phyloP scores from a whole-genome alignment of 345 rosid species.

The Citrus sp. region DNA sequence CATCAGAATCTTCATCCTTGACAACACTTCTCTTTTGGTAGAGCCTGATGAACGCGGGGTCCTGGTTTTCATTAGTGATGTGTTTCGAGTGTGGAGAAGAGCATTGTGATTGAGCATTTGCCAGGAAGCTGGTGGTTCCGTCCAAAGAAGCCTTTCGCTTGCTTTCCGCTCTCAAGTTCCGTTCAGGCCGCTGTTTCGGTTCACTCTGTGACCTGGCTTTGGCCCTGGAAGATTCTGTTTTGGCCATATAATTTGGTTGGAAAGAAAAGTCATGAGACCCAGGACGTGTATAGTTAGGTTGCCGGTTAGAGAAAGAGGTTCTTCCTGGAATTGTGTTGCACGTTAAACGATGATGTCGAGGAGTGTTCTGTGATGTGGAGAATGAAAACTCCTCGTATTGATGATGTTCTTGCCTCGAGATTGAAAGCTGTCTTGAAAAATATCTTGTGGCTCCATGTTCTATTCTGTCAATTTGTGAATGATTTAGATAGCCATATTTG shows the following conservation, averaged over 20 bases:
- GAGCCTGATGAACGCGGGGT: conserved; percentile 39
- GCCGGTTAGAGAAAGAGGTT: conserved; percentile 32
- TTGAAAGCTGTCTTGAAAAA: conserved; percentile 37
- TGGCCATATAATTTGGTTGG: conserved; percentile 50
- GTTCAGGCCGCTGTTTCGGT: conserved; percentile 48
- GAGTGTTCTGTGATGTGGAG: conserved; percentile 36
- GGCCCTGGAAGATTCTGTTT: conserved; percentile 57
- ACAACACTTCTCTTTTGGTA: conserved; percentile 5
- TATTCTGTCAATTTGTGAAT: conserved; percentile 29
- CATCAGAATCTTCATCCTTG: conserved; percentile 10
- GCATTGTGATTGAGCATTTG: conserved; percentile 18
- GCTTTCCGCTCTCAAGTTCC: conserved; percentile 14
- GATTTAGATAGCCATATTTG: conserved; percentile 23
- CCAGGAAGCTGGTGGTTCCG: no score
- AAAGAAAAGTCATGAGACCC: conserved; percentile 12
- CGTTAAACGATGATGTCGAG: conserved; percentile 12
- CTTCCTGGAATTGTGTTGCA: conserved; percentile 26
- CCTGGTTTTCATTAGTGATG: conserved; percentile 19
- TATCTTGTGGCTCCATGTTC: conserved; percentile 25
- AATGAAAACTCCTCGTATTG: conserved; percentile 27
- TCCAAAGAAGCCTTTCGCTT: conserved; percentile 14
- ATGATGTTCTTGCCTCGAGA: conserved; percentile 21
- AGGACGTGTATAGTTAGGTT: conserved; percentile 6
- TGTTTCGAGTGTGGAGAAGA: background rate
- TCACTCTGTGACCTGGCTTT: conserved; percentile 62